Percentiles rank a stretch among this genome's conserved stretches.
Conservation (phyloP, 1,284 basidiomycete genomes). For the Pholiota adiposa region DNA sequence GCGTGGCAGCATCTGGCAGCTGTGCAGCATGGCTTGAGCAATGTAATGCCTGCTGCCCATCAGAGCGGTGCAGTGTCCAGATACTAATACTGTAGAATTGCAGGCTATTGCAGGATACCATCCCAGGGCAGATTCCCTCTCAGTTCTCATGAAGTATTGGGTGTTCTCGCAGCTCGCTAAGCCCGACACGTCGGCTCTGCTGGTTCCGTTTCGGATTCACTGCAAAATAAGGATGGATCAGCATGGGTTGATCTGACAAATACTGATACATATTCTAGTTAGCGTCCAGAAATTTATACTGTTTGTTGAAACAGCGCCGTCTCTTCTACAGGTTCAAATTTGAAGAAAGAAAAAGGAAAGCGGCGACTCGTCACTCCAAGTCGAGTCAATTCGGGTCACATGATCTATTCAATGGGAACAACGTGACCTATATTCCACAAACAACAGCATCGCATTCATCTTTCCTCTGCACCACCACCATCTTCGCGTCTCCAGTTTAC, state of each 20-base stretch:
- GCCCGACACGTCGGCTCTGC: not conserved
- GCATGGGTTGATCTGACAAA: not conserved
- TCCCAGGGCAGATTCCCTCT: constrained; percentile 2
- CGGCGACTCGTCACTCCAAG: not conserved
- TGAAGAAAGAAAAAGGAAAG: too few species aligned
- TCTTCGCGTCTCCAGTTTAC: constrained; percentile 24
- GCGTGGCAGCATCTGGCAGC: constrained; percentile 7
- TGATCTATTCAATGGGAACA: not conserved
- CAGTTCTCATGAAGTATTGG: not conserved
- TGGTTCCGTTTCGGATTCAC: not conserved
- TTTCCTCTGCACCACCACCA: constrained; percentile 34
- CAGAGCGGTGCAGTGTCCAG: not conserved
- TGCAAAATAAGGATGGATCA: not conserved
- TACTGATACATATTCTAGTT: not conserved
- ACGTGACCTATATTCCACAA: constrained; percentile 21
- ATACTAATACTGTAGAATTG: not conserved
- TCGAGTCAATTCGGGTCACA: constrained; percentile 14
- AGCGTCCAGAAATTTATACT: not conserved
- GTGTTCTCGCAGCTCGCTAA: not conserved
- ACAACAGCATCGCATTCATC: constrained; percentile 18
- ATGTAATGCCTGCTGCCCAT: not conserved
- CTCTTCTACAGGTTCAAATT: too few species aligned
- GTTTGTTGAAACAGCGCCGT: not conserved
- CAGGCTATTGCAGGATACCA: too few species aligned
- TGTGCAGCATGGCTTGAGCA: not conserved